Percentiles rank a stretch among this genome's conserved stretches.
These are phyloP conservation scores for Trichoderma brevicompactum DNA, from an alignment of 2,329 filamentous ascomycete species.

Conservation along the genomic window DNA sequence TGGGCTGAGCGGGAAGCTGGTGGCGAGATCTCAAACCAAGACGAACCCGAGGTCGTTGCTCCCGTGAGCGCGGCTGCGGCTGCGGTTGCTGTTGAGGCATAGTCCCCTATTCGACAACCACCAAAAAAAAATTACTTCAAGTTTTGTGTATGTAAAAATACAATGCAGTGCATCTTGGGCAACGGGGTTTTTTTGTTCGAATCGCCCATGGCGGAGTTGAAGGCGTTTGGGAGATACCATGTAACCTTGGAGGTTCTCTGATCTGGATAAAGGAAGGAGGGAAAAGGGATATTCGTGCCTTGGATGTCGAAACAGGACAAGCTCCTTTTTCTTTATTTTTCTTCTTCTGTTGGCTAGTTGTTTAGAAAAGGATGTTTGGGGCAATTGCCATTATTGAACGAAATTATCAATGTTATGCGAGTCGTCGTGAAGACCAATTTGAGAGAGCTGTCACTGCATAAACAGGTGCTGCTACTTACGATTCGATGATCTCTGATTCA, in stretches of 20 bases:
- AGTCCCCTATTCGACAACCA: conserved; percentile 20
- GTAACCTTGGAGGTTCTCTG: conserved; percentile 36
- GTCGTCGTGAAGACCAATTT: neutral
- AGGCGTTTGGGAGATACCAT: conserved; percentile 49
- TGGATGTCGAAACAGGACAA: conserved; percentile 28
- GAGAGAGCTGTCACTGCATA: neutral
- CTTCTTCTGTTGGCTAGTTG: conserved; percentile 11
- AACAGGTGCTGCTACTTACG: neutral
- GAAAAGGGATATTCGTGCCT: conserved; percentile 31
- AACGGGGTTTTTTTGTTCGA: conserved; percentile 36
- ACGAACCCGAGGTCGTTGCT: conserved; percentile 46
- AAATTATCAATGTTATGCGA: conserved; percentile 4
- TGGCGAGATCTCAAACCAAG: conserved; percentile 61
- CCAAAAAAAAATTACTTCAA: neutral
- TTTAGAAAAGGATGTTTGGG: conserved; percentile 25
- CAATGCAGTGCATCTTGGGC: conserved; percentile 43
- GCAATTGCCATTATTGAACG: neutral
- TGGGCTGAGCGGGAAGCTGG: conserved; percentile 84
- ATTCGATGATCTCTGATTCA: neutral
- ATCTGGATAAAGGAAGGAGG: conserved; percentile 33
- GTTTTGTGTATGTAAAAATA: conserved; percentile 41
- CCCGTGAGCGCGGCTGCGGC: conserved; percentile 39
- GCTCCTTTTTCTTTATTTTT: neutral
- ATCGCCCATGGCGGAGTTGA: conserved; percentile 42
- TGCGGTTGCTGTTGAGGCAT: conserved; percentile 47